Evolutionary conservation across 2,329 filamentous ascomycete species (phyloP).

Genomic region (Parasarocladium wereldwijsianum): DNA sequence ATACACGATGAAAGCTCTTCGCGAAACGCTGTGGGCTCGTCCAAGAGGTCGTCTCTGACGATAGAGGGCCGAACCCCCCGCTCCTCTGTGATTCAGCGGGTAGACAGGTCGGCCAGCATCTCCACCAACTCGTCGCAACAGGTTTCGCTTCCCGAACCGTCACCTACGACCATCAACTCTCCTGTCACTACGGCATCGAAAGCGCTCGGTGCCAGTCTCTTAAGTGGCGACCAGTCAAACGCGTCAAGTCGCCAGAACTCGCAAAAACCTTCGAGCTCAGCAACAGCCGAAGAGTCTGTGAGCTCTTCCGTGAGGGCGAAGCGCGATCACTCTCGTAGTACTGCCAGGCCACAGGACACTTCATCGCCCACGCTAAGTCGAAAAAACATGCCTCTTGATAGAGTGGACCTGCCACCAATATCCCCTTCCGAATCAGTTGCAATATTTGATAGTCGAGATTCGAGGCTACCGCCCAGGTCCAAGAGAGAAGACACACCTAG

Average conservation of each 20-base stretch:
- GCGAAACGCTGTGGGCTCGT: slow-evolving; percentile 2
- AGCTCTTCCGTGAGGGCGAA: slow-evolving; percentile 37
- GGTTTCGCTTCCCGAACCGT: slow-evolving; percentile 18
- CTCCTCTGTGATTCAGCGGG: neutral
- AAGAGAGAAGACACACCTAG: slow-evolving; percentile 28
- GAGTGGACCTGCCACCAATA: slow-evolving; percentile 18
- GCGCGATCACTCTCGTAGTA: slow-evolving; percentile 28
- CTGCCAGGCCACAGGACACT: slow-evolving; percentile 27
- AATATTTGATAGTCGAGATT: slow-evolving; percentile 23
- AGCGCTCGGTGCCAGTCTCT: slow-evolving; percentile 30
- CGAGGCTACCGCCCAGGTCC: slow-evolving; percentile 17
- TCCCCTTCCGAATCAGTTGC: slow-evolving; percentile 10
- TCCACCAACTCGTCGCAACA: slow-evolving; percentile 17
- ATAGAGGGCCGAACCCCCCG: neutral
- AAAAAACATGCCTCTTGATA: slow-evolving; percentile 24
- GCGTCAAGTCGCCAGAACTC: slow-evolving; percentile 23
- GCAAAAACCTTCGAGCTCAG: too few species aligned
- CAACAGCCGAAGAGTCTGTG: too few species aligned
- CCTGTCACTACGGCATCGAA: slow-evolving; percentile 28
- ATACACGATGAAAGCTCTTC: slow-evolving; percentile 17
- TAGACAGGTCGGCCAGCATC: slow-evolving; percentile 19
- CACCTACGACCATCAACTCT: slow-evolving; percentile 18
- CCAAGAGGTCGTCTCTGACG: slow-evolving; percentile 19
- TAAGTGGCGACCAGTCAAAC: slow-evolving; percentile 27
- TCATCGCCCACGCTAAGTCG: slow-evolving; percentile 20